Percentiles rank a stretch among this genome's conserved stretches.
Evolutionary conservation across 1,139 yeast genomes (phyloP).

Genomic region (Nakaseomyces delphensis): DNA sequence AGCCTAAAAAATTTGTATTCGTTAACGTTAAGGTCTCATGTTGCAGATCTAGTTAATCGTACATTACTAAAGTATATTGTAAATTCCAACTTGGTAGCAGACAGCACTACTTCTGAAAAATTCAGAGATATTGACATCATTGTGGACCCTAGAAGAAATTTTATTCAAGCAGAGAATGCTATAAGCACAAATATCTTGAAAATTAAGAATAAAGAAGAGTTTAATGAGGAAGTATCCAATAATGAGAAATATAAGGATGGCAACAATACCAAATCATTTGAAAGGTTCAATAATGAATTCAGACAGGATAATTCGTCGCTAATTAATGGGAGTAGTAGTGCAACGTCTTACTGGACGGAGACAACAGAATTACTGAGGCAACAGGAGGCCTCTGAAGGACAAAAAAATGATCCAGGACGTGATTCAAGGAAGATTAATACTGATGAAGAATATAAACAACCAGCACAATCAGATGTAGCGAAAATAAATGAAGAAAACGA

Average conservation of each 20-base stretch:
- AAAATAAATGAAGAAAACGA: neutral
- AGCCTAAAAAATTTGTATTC: slow-evolving; percentile 46
- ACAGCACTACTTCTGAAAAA: slow-evolving; percentile 11
- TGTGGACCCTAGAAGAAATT: slow-evolving; percentile 4
- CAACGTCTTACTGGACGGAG: slow-evolving; percentile 6
- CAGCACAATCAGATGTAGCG: neutral
- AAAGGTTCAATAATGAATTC: neutral
- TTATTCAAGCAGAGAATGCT: slow-evolving; percentile 6
- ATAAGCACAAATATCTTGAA: slow-evolving; percentile 1
- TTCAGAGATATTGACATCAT: slow-evolving; percentile 14
- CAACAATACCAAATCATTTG: slow-evolving; percentile 4
- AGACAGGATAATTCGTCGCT: neutral
- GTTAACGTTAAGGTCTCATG: slow-evolving; percentile 45
- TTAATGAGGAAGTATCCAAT: neutral
- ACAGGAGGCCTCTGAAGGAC: neutral
- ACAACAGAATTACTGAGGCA: slow-evolving; percentile 4
- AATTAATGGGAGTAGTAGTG: neutral
- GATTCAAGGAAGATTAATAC: neutral
- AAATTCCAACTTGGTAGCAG: slow-evolving; percentile 14
- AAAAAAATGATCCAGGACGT: neutral
- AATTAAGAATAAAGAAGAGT: slow-evolving; percentile 3
- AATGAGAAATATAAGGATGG: slow-evolving; percentile 2
- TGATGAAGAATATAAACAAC: neutral
- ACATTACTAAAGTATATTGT: slow-evolving; percentile 24
- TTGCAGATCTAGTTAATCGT: slow-evolving; percentile 52